phyloP scores from a whole-genome alignment of 495 filamentous ascomycete species.

The Gamarada debralockiae region DNA sequence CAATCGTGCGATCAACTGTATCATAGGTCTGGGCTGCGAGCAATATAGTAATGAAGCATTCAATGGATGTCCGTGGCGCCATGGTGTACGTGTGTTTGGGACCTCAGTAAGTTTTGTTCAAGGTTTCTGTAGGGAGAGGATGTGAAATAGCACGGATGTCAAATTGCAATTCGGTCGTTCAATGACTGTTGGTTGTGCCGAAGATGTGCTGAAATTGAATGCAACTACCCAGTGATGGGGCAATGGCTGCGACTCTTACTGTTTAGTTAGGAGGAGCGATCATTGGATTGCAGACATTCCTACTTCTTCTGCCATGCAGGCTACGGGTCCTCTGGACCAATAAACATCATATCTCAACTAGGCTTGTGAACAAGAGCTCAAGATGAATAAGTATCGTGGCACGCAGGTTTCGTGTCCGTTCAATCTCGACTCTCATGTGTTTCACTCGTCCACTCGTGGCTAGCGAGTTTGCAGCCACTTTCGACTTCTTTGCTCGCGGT shows the following conservation, averaged over 20 bases:
- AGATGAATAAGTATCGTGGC: too few relatives aligned
- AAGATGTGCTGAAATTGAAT: constrained; percentile 60
- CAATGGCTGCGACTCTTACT: neutral
- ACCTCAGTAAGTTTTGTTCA: constrained; percentile 1
- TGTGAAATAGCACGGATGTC: constrained; percentile 83
- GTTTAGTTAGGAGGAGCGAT: neutral
- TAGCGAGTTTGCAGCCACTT: too few relatives aligned
- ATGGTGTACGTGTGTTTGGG: neutral
- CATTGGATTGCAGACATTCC: constrained; percentile 9
- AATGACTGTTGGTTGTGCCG: constrained; percentile 92
- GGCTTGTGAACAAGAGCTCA: too few relatives aligned
- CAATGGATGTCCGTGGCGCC: constrained; percentile 2
- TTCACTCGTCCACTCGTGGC: neutral
- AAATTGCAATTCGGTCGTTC: constrained; percentile 86
- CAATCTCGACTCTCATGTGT: neutral
- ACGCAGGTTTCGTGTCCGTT: too few relatives aligned
- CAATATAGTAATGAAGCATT: constrained; percentile 9
- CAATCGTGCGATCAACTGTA: too few relatives aligned
- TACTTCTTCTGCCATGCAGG: neutral
- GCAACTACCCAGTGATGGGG: constrained; percentile 18
- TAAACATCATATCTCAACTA: too few relatives aligned
- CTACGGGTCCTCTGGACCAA: too few relatives aligned
- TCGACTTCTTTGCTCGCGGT: too few relatives aligned
- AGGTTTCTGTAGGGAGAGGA: neutral
- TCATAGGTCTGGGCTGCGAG: constrained; percentile 1